Percentiles rank a stretch among this genome's conserved stretches.
These are phyloP conservation scores for Eleusine coracana DNA, from an alignment of 176 grass and related monocot species.

Conservation along the genomic window DNA sequence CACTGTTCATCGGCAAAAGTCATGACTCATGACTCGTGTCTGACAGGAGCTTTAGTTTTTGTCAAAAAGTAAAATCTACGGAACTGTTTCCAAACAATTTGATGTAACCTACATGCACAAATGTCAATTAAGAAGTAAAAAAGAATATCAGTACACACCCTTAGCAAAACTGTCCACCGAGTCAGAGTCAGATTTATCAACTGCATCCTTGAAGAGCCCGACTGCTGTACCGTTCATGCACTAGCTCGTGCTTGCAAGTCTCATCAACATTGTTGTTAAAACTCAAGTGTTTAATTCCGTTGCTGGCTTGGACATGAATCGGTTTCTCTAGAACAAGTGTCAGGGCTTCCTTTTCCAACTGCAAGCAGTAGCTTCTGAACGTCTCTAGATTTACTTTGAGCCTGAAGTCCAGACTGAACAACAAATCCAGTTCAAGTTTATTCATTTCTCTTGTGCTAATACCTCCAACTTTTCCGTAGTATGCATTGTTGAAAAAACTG, in stretches of 20 bases:
- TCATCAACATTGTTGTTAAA: conserved; percentile 51
- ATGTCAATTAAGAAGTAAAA: conserved; percentile 25
- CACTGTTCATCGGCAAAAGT: background rate
- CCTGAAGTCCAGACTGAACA: conserved; percentile 90
- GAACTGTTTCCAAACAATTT: background rate
- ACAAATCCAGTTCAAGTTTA: conserved; percentile 71
- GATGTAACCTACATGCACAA: conserved; percentile 7
- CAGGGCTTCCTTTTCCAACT: conserved; percentile 67
- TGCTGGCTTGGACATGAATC: conserved; percentile 46
- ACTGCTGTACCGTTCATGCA: conserved; percentile 39
- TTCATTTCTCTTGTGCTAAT: conserved; percentile 91
- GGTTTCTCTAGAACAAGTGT: conserved; percentile 59
- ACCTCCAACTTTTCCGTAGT: conserved; percentile 83
- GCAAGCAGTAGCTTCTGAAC: conserved; percentile 70
- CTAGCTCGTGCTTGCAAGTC: conserved; percentile 52
- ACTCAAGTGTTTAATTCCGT: conserved; percentile 14
- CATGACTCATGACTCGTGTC: background rate
- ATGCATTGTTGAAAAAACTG: conserved; percentile 94
- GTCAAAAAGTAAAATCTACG: background rate
- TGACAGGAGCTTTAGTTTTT: conserved; percentile 24
- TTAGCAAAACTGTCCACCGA: conserved; percentile 22
- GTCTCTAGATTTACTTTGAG: conserved; percentile 72
- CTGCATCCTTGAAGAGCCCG: conserved; percentile 58
- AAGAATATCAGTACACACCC: background rate
- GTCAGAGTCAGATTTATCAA: conserved; percentile 24